Evolutionary conservation across 2,329 filamentous ascomycete genomes (phyloP).

Genomic region (Talaromyces rugulosus): DNA sequence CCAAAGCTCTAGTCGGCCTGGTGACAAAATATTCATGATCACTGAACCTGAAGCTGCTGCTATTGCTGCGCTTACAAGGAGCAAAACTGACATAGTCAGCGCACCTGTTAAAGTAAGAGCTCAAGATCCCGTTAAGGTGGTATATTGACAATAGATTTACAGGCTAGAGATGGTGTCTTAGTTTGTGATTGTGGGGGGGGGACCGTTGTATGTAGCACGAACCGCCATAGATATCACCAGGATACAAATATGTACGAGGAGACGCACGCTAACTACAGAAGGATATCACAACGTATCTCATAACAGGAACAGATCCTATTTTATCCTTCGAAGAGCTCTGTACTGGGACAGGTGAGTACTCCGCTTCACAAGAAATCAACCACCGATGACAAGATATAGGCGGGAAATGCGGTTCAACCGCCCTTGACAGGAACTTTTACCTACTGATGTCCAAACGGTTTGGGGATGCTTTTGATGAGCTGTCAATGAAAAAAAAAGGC

Average conservation of each 20-base stretch:
- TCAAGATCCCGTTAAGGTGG: too few relatives aligned
- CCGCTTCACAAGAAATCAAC: neutral
- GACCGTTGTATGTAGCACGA: constrained; percentile 16
- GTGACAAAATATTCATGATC: constrained; percentile 15
- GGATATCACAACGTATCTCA: constrained; percentile 22
- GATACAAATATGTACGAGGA: too few relatives aligned
- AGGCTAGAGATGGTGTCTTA: constrained; percentile 17
- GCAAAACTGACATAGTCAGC: neutral
- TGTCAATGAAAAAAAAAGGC: constrained; percentile 21
- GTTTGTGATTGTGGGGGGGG: constrained; percentile 27
- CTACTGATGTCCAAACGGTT: constrained; percentile 25
- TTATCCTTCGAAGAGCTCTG: constrained; percentile 16
- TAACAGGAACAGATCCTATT: constrained; percentile 11
- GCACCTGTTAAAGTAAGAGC: constrained; percentile 7
- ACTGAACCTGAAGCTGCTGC: constrained; percentile 23
- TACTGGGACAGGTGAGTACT: constrained; percentile 7
- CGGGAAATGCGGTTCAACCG: constrained; percentile 31
- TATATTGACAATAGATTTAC: too few relatives aligned
- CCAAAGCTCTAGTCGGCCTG: neutral
- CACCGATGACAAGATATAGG: constrained; percentile 13
- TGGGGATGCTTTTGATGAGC: constrained; percentile 22
- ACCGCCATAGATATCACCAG: too few relatives aligned
- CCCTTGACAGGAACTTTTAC: constrained; percentile 33
- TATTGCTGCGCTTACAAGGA: constrained; percentile 15
- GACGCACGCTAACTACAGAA: neutral